Conservation (phyloP, 2,329 filamentous ascomycete genomes). For the Fusarium devonianum region DNA sequence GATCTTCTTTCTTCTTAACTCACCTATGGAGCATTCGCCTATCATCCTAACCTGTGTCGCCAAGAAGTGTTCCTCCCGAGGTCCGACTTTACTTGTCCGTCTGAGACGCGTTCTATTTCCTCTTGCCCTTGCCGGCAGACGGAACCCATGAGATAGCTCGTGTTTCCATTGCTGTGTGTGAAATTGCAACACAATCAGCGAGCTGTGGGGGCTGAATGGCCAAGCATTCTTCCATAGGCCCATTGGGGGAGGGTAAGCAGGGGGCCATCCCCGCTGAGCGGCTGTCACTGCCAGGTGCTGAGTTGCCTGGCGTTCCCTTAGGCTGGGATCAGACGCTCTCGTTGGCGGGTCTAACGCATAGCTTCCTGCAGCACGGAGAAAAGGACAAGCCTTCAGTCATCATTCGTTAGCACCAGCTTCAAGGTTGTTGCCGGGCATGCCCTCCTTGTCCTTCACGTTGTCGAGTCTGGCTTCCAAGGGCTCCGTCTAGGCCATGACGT, state of each 20-base stretch:
- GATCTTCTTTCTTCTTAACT: no score
- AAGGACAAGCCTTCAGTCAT: slow-evolving; percentile 2
- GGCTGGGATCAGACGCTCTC: slow-evolving; percentile 12
- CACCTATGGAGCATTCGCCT: no score
- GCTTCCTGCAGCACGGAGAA: slow-evolving; percentile 22
- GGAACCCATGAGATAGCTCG: no score
- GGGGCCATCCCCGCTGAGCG: slow-evolving; percentile 33
- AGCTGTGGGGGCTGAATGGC: slow-evolving; percentile 5
- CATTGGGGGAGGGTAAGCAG: no score
- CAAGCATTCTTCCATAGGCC: no score
- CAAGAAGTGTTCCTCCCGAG: no score
- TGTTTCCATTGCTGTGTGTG: no score
- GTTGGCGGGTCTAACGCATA: slow-evolving; percentile 13
- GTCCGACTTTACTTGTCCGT: background rate
- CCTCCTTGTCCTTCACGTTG: background rate
- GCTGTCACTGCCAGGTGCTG: slow-evolving; percentile 37
- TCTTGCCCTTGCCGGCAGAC: no score
- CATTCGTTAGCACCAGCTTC: background rate
- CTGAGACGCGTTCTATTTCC: no score
- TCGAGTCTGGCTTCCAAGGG: slow-evolving; percentile 3
- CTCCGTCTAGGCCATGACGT: no score
- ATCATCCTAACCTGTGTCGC: slow-evolving; percentile 1
- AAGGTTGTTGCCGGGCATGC: no score
- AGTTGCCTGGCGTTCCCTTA: slow-evolving; percentile 34
- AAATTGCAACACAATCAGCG: no score